These are phyloP conservation scores for Casuarina glauca DNA, from an alignment of 306 rosid genomes.

Conservation along the genomic window DNA sequence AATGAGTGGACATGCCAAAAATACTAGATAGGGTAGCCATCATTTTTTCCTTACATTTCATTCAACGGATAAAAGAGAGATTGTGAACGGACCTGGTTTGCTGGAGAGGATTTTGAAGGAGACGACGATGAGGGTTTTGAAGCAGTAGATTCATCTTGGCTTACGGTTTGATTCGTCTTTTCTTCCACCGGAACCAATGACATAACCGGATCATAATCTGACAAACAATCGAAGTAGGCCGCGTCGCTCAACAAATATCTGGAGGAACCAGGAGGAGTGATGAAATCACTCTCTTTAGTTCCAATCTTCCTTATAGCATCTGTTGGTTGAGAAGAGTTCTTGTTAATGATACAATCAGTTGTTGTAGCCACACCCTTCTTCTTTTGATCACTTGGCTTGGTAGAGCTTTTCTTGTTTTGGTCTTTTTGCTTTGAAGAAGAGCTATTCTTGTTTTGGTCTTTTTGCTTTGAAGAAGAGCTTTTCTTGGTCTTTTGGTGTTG, in stretches of 20 bases:
- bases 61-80: neutral
- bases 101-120: slow-evolving; percentile 40
- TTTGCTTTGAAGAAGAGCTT: slow-evolving; percentile 37
- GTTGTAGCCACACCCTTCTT: slow-evolving; percentile 20
- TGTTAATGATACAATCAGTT: slow-evolving; percentile 17
- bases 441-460: slow-evolving; percentile 29
- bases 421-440: slow-evolving; percentile 36
- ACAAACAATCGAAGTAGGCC: slow-evolving; percentile 40
- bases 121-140: slow-evolving; percentile 41
- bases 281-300: slow-evolving; percentile 41
- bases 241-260: slow-evolving; percentile 65
- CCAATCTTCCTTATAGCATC: slow-evolving; percentile 40
- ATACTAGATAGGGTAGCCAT: neutral
- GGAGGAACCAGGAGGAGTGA: slow-evolving; percentile 65
- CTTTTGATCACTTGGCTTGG: slow-evolving; percentile 19
- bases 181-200: slow-evolving; percentile 32
- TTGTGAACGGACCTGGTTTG: slow-evolving; percentile 57
- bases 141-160: slow-evolving; percentile 26
- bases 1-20: too few relatives aligned
- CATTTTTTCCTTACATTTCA: neutral
- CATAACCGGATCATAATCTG: slow-evolving; percentile 40
- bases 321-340: slow-evolving; percentile 24
- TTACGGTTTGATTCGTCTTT: slow-evolving; percentile 19
- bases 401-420: slow-evolving; percentile 29
- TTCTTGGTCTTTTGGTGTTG: slow-evolving; percentile 37